Base-by-base conservation (phyloP, 2,329 filamentous ascomycete genomes). In the Xylariaceae sp. region DNA sequence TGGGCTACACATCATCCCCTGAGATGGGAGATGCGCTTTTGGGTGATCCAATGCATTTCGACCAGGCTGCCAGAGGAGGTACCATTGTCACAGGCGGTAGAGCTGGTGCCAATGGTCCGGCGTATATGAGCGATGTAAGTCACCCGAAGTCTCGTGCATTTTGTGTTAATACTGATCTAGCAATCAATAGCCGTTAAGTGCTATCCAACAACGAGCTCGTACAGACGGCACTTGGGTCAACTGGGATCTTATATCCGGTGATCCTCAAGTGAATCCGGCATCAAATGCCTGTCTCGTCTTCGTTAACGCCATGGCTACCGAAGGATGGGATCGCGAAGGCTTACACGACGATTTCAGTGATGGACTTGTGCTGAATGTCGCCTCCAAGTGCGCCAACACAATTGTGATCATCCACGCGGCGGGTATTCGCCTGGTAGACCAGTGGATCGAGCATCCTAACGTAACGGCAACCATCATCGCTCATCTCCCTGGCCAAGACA, bases 291-390 rank as follows among this genome's bases (percentile, higher is more conserved):
- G 86, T 43, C 61, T 82, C 1, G 77, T 82, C 0, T 80, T 83
- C 55, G 74, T 83, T 61, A 84, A 86, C 60, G 79, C 75, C 25
- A 88, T 91, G 61, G 80, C 85, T 1, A 86, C 87, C 0, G 90
- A 95, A 66, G 87, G 86, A 0, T 89, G 79, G 64, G 76, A 88
- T 50, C 74, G 82, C 33, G 69, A 78, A 0, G 77, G 77, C 10
- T 75, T 93, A 19, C 77, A 79, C 39, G 87, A 94, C 58, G 85
- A 83, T 52, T 79, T 78, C 32, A 82, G 78, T 47, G 82, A 86
- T 49, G 64, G 65, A 0, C 67, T 86, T 0, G 73, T 87, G 0
- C 60, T 67, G 1, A 79, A 79, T 44, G 77, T 85, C 0, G 82
- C 83, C 0, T 65, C 67, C 1, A 73, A 76, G 45, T 86, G 81